Conservation (phyloP, 1,284 basidiomycete species). For the Termitomyces sp. region DNA sequence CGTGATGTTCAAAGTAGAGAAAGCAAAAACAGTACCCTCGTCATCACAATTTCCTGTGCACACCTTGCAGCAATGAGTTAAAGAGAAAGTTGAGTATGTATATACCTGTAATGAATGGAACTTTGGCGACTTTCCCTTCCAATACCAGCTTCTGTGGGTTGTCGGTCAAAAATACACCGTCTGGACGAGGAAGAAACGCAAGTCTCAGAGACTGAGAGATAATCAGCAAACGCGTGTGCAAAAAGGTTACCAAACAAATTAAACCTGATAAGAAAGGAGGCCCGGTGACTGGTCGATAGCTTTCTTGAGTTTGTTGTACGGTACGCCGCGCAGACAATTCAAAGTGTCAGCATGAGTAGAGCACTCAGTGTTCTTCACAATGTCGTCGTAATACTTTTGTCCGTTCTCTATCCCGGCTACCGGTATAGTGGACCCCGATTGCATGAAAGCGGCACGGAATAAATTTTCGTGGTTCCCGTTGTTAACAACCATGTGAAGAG, state of each 20-base stretch:
- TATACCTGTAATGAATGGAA: conserved; percentile 42
- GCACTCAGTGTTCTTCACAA: conserved; percentile 43
- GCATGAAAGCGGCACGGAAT: conserved; percentile 50
- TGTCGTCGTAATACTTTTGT: conserved; percentile 40
- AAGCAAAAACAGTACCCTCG: conserved; percentile 47
- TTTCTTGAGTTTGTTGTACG: conserved; percentile 35
- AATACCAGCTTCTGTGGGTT: conserved; percentile 36
- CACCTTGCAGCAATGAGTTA: neutral
- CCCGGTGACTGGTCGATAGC: conserved; percentile 41
- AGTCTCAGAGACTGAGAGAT: conserved; percentile 30
- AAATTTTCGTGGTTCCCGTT: conserved; percentile 42
- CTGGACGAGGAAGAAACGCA: conserved; percentile 47
- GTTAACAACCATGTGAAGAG: conserved; percentile 50
- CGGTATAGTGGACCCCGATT: conserved; percentile 44
- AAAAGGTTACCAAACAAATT: neutral
- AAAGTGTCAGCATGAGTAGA: conserved; percentile 38
- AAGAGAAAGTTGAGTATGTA: conserved; percentile 22
- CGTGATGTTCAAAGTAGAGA: conserved; percentile 41
- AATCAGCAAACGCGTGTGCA: neutral
- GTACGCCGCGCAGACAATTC: conserved; percentile 42
- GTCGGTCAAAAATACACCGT: conserved; percentile 45
- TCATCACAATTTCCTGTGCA: conserved; percentile 41
- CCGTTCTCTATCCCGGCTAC: conserved; percentile 37
- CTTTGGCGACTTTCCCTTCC: conserved; percentile 37
- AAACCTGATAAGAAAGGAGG: conserved; percentile 43